Percentiles rank a stretch among this genome's conserved stretches.
Evolutionary conservation across 768 basidiomycete genomes (phyloP).

Genomic region (Boletellus emodensis): DNA sequence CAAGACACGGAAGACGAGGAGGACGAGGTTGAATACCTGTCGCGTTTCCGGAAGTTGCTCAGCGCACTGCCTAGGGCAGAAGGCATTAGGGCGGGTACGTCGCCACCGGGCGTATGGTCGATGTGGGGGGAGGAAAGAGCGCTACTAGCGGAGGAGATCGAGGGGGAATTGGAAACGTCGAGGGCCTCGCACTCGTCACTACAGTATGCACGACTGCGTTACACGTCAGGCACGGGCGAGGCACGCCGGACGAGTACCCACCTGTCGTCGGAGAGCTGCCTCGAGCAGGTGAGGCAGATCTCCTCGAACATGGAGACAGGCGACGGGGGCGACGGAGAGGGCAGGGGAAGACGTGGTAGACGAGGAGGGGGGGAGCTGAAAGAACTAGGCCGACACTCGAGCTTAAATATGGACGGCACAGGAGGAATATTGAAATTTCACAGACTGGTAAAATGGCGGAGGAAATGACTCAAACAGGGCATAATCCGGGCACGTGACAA

Average conservation of each 20-base stretch:
- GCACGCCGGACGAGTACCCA: slow-evolving; percentile 33
- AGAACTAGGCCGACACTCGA: slow-evolving; percentile 11
- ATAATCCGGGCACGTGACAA: slow-evolving; percentile 24
- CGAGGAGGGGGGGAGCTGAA: slow-evolving; percentile 15
- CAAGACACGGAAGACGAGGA: slow-evolving; percentile 67
- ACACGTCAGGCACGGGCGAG: slow-evolving; percentile 14
- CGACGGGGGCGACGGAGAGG: neutral
- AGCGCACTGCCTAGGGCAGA: slow-evolving; percentile 55
- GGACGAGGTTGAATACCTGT: slow-evolving; percentile 55
- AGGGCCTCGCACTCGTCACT: slow-evolving; percentile 60
- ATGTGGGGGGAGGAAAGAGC: slow-evolving; percentile 65
- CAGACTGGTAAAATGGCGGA: slow-evolving; percentile 28
- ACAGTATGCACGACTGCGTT: slow-evolving; percentile 62
- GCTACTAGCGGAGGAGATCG: slow-evolving; percentile 62
- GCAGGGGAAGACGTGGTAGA: neutral
- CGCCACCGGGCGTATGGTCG: slow-evolving; percentile 48
- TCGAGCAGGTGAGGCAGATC: slow-evolving; percentile 70
- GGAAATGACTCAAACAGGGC: slow-evolving; percentile 35
- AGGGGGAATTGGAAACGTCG: slow-evolving; percentile 59
- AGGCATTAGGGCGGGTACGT: slow-evolving; percentile 65
- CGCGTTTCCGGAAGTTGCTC: slow-evolving; percentile 40
- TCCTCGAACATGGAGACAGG: slow-evolving; percentile 66
- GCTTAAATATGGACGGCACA: slow-evolving; percentile 37
- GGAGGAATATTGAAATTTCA: slow-evolving; percentile 35
- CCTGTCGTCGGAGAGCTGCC: slow-evolving; percentile 60